Evolutionary conservation across 139 green algal genomes (phyloP).

Genomic region (Bryopsis sp.): DNA sequence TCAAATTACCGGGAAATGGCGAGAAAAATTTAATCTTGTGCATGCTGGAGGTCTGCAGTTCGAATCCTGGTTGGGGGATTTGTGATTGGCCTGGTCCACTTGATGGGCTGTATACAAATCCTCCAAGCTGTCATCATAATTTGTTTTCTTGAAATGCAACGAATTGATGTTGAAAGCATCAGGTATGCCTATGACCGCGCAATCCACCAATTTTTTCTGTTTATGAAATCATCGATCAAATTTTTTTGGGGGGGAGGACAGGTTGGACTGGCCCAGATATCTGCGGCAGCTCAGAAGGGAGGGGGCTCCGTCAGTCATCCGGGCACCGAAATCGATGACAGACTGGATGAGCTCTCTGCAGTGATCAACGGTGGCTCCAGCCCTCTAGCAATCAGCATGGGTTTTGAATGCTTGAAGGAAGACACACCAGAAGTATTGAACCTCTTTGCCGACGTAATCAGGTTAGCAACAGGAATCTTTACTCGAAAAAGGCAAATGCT

Average conservation of each 20-base stretch:
- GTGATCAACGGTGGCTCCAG: slow-evolving; percentile 45
- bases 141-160: background rate
- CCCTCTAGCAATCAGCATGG: slow-evolving; percentile 36
- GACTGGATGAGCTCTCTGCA: slow-evolving; percentile 50
- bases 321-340: slow-evolving; percentile 33
- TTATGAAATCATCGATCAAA: background rate
- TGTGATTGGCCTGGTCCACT: no score
- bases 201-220: background rate
- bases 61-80: no score
- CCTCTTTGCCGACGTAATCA: slow-evolving; percentile 51
- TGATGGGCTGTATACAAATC: background rate
- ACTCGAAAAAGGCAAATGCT: no score
- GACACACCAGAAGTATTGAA: slow-evolving; percentile 34
- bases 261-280: slow-evolving; percentile 39
- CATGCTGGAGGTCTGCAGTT: background rate
- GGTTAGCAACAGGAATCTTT: no score
- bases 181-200: background rate
- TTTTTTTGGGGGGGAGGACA: slow-evolving; percentile 17
- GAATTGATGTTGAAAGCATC: background rate
- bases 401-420: slow-evolving; percentile 31
- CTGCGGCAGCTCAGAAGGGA: slow-evolving; percentile 40
- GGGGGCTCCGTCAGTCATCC: slow-evolving; percentile 47
- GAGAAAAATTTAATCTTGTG: background rate
- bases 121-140: background rate
- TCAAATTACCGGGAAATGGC: background rate